Percentiles rank a stretch among this genome's conserved stretches.
These are phyloP conservation scores for Verticillium zaregamsianum DNA, from an alignment of 2,329 filamentous ascomycete species.

Conservation along the genomic window DNA sequence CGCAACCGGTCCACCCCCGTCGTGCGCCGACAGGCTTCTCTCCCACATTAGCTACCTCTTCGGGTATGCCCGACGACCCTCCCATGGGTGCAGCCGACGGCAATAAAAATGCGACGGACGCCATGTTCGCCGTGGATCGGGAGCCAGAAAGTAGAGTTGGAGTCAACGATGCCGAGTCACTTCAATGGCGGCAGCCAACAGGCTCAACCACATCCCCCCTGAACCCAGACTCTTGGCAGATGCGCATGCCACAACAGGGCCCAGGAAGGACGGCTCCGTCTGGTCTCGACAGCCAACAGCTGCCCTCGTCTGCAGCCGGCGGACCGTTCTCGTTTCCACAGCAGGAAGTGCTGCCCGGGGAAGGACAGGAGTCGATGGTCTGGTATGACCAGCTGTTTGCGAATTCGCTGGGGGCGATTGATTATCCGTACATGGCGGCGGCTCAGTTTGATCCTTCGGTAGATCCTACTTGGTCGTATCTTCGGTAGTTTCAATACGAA, in stretches of 20 bases:
- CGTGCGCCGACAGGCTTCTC: neutral
- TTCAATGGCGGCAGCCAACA: neutral
- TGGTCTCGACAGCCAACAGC: neutral
- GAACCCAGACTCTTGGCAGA: neutral
- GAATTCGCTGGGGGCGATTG: constrained; percentile 27
- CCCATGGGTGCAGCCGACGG: neutral
- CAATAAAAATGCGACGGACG: neutral
- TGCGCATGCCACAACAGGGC: neutral
- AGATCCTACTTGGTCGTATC: constrained; percentile 25
- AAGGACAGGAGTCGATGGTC: constrained; percentile 28
- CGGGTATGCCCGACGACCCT: neutral
- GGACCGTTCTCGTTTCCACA: constrained; percentile 2
- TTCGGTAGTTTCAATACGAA: constrained; percentile 5
- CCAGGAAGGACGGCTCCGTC: neutral
- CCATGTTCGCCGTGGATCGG: neutral
- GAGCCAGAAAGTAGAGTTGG: neutral
- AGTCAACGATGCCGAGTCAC: neutral
- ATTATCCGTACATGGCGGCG: constrained; percentile 26
- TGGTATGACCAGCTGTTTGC: constrained; percentile 30
- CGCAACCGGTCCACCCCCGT: neutral
- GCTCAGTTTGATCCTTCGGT: constrained; percentile 26
- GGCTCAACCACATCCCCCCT: neutral
- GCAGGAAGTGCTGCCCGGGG: constrained; percentile 4
- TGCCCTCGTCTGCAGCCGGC: neutral
- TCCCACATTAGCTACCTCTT: neutral